These are phyloP conservation scores for Zymoseptoria tritici DNA, from an alignment of 2,329 filamentous ascomycete species.

Conservation along the genomic window DNA sequence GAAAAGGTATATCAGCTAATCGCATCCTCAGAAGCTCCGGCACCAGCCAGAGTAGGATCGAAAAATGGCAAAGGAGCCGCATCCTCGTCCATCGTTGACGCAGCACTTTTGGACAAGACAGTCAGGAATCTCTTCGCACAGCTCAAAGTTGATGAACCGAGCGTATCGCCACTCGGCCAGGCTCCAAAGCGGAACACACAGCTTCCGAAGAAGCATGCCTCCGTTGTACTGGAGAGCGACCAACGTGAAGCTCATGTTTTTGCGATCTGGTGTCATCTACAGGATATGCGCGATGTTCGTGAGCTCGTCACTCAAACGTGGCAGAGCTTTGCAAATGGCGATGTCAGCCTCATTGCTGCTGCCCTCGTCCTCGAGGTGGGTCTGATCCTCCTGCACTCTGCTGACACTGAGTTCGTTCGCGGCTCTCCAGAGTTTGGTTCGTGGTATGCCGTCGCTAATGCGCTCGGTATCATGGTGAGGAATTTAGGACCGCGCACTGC, in stretches of 20 bases:
- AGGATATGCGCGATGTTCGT: slow-evolving; percentile 6
- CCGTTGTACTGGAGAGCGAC: background rate
- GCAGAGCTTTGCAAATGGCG: slow-evolving; percentile 4
- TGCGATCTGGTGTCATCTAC: slow-evolving; percentile 6
- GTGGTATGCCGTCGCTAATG: slow-evolving; percentile 1
- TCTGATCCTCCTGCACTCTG: slow-evolving; percentile 2
- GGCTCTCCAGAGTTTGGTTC: background rate
- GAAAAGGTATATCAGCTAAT: slow-evolving; percentile 3
- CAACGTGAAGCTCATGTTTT: slow-evolving; percentile 2
- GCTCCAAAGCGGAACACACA: background rate
- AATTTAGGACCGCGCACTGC: background rate
- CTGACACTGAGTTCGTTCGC: slow-evolving; percentile 1
- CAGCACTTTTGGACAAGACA: background rate
- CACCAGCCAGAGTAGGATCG: background rate
- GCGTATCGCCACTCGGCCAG: background rate
- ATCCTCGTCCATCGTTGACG: background rate
- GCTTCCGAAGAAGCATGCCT: background rate
- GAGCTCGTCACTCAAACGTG: slow-evolving; percentile 1
- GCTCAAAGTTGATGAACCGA: slow-evolving; percentile 10
- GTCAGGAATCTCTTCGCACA: slow-evolving; percentile 5
- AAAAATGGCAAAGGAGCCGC: background rate
- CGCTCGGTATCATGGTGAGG: slow-evolving; percentile 2
- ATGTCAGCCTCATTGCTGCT: slow-evolving; percentile 2
- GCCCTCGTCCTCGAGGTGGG: slow-evolving; percentile 4
- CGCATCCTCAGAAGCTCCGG: background rate